Evolutionary conservation across 2,329 filamentous ascomycete species (phyloP).

Genomic region (Thielaviopsis populi): DNA sequence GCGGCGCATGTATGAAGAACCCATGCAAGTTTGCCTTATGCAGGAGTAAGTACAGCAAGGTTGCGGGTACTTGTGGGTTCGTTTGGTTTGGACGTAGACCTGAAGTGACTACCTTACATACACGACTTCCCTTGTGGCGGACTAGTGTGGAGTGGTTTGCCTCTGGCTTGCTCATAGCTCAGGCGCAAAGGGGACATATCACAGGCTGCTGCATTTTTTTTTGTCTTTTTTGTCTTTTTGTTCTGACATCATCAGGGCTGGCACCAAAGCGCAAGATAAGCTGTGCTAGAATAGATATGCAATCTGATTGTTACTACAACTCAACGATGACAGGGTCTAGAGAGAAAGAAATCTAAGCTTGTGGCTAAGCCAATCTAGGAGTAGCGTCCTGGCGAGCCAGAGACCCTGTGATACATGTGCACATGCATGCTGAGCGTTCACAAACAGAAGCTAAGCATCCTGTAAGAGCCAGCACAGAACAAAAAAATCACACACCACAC

Average conservation of each 20-base stretch:
- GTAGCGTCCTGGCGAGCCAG: not conserved
- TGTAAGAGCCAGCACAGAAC: not conserved
- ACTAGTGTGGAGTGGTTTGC: not conserved
- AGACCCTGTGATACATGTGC: slow-evolving; percentile 1
- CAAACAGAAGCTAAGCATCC: not conserved
- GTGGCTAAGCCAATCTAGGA: not conserved
- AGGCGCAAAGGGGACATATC: too few species aligned
- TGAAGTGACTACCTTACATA: not conserved
- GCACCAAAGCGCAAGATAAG: not conserved
- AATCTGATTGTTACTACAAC: not conserved
- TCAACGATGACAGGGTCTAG: not conserved
- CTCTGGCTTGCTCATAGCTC: not conserved
- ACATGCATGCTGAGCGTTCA: not conserved
- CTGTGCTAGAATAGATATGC: not conserved
- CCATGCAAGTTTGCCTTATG: slow-evolving; percentile 5
- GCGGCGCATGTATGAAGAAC: slow-evolving; percentile 3
- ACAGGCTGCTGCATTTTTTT: too few species aligned
- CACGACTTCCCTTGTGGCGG: not conserved
- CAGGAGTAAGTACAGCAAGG: not conserved
- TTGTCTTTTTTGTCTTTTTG: too few species aligned
- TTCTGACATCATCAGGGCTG: not conserved
- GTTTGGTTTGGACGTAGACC: not conserved
- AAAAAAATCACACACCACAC: not conserved
- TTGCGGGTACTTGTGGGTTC: not conserved
- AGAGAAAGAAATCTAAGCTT: not conserved